Base-by-base conservation (phyloP, 2,329 filamentous ascomycete genomes). In the Penicillium sp. region DNA sequence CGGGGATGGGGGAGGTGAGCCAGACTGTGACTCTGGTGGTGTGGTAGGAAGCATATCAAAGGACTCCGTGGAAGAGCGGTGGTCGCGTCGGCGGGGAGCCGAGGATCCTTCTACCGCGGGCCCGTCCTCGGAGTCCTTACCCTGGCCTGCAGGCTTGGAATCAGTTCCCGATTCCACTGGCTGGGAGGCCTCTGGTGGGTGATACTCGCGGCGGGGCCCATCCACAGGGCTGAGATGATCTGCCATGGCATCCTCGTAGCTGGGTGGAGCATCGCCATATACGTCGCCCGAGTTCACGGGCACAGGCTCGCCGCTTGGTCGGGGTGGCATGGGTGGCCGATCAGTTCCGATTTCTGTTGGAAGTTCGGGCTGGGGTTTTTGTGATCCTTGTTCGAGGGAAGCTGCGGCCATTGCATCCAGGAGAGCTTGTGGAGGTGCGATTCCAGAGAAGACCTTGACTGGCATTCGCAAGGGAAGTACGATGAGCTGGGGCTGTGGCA, bases 191-290 rank as follows among this genome's bases (percentile, higher is more conserved):
- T 71, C 68, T 67, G 72, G 70, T 72, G 75, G 70, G 69, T 76
- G 73, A 74, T 79, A 79, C 67, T 79, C 75, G 66, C 76, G 72
- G 64, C 92, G 80, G 24, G 87, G 77, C 57, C 86, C 89, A 68
- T 91, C 84, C 52, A 91, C 84, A 1, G 91, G 90, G 34, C 84
- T 87, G 58, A 94, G 75, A 55, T 87, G 84, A 60, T 90, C 87
- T 6, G 91, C 92, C 75, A 97, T 87, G 11, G 91, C 92, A 73
- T 97, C 92, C 74, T 96, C 92, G 68, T 97, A 97, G 67, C 91
- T 96, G 7, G 92, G 92, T 16, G 93, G 92, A n/a, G 91, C 90
- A 52, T 94, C 91, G 31, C 91, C 87, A 60, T 69, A 70, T 27
- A 29, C 58, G 21, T 66, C 61, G 38, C 62, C 58, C 40, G 61